Conservation (phyloP, 1,139 yeast species). For the Arxiozyma telluris region DNA sequence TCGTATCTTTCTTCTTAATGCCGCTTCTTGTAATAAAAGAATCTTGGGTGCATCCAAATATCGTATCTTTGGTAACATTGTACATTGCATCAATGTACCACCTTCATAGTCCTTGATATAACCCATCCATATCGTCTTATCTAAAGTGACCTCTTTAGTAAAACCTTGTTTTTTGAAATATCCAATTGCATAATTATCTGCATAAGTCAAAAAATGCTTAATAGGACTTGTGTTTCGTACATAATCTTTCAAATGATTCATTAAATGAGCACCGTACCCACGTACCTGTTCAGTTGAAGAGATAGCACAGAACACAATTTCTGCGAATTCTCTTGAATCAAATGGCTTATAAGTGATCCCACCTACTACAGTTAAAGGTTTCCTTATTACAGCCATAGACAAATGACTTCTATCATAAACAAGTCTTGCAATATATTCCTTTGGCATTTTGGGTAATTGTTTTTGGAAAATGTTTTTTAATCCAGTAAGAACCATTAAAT, state of each 20-base stretch:
- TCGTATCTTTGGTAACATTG: slow-evolving; percentile 81
- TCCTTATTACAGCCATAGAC: slow-evolving; percentile 90
- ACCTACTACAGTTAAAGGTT: slow-evolving; percentile 91
- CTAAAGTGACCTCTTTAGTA: slow-evolving; percentile 85
- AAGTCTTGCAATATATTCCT: slow-evolving; percentile 87
- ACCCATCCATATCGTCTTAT: slow-evolving; percentile 92
- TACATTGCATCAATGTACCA: slow-evolving; percentile 95
- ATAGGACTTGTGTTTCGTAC: slow-evolving; percentile 84
- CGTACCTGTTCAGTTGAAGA: slow-evolving; percentile 95
- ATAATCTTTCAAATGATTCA: slow-evolving; percentile 95
- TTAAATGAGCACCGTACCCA: slow-evolving; percentile 96
- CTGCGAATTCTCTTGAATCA: slow-evolving; percentile 85
- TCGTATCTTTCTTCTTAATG: slow-evolving; percentile 75
- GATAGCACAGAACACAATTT: slow-evolving; percentile 96
- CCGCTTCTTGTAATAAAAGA: slow-evolving; percentile 78
- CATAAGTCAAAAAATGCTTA: slow-evolving; percentile 85
- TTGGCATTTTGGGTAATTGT: slow-evolving; percentile 97
- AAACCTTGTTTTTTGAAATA: slow-evolving; percentile 97
- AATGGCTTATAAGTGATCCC: slow-evolving; percentile 96
- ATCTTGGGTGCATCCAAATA: slow-evolving; percentile 86
- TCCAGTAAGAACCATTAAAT: slow-evolving; percentile 86
- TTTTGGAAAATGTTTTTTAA: slow-evolving; percentile 92
- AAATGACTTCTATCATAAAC: slow-evolving; percentile 92
- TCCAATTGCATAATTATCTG: slow-evolving; percentile 98
- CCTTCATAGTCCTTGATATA: slow-evolving; percentile 98